phyloP scores from a whole-genome alignment of 768 basidiomycete species.

The Hygrophorus russula region DNA sequence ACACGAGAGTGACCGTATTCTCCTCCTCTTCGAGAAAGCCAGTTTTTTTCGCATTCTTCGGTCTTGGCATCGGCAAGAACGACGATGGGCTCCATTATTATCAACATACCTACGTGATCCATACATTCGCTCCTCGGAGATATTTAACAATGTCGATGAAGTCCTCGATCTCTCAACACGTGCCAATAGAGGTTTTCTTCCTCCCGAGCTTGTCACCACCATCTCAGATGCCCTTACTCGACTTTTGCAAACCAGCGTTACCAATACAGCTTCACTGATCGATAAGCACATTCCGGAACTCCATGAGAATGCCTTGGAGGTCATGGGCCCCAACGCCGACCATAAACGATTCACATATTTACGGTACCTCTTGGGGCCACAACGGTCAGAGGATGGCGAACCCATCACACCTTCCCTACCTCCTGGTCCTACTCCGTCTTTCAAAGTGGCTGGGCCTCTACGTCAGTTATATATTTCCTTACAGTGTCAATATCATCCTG shows the following conservation, averaged over 20 bases:
- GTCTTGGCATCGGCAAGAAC: conserved; percentile 65
- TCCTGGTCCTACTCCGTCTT: conserved; percentile 22
- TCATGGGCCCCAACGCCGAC: conserved; percentile 33
- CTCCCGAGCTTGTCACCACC: conserved; percentile 41
- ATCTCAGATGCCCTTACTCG: conserved; percentile 51
- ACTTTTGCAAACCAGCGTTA: conserved; percentile 50
- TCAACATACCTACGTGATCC: conserved; percentile 68
- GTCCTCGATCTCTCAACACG: conserved; percentile 39
- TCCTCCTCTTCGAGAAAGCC: conserved; percentile 63
- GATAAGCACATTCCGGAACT: conserved; percentile 55
- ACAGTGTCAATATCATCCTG: conserved; percentile 61
- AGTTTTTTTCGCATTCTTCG: conserved; percentile 90
- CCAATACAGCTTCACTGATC: conserved; percentile 60
- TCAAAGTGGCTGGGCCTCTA: conserved; percentile 35
- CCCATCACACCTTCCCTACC: conserved; percentile 13
- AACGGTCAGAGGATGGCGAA: conserved; percentile 31
- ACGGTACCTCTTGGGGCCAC: conserved; percentile 53
- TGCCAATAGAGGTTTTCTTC: conserved; percentile 37
- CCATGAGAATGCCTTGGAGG: conserved; percentile 52
- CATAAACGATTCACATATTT: conserved; percentile 68
- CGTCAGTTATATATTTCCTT: conserved; percentile 58
- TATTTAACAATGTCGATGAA: conserved; percentile 59
- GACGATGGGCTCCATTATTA: conserved; percentile 64
- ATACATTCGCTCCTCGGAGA: conserved; percentile 41
- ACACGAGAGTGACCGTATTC: conserved; percentile 56